Evolutionary conservation across 2,329 filamentous ascomycete genomes (phyloP).

Genomic region (Sclerotinia trifoliorum): DNA sequence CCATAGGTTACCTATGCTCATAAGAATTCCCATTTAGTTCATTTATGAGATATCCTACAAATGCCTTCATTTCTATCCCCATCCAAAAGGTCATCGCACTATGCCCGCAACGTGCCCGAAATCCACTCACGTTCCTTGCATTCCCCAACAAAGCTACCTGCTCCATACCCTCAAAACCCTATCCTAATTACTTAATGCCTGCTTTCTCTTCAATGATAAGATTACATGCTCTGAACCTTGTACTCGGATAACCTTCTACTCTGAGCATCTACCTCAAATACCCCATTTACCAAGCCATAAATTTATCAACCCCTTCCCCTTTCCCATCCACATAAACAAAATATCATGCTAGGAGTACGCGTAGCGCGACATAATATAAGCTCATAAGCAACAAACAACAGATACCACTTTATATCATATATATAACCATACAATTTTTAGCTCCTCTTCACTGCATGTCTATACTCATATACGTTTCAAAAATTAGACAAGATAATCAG

Average conservation of each 20-base stretch:
- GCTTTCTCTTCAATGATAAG: too few relatives aligned
- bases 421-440: neutral
- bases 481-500: neutral
- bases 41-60: rapidly evolving
- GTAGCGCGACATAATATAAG: too few relatives aligned
- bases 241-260: too few relatives aligned
- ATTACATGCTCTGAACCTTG: neutral
- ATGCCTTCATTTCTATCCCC: neutral
- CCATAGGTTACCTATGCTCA: too few relatives aligned
- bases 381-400: neutral
- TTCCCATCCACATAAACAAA: neutral
- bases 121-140: neutral
- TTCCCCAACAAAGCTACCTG: neutral
- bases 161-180: neutral
- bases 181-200: too few relatives aligned
- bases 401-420: neutral
- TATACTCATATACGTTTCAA: neutral
- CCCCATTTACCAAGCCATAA: neutral
- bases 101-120: neutral
- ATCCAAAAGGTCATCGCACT: neutral
- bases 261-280: neutral
- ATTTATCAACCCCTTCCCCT: neutral
- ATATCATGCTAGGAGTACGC: neutral
- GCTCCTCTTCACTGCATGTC: neutral
- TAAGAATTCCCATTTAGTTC: neutral